Conservation (phyloP, 2,329 filamentous ascomycete genomes). For the Monosporascus sp. region DNA sequence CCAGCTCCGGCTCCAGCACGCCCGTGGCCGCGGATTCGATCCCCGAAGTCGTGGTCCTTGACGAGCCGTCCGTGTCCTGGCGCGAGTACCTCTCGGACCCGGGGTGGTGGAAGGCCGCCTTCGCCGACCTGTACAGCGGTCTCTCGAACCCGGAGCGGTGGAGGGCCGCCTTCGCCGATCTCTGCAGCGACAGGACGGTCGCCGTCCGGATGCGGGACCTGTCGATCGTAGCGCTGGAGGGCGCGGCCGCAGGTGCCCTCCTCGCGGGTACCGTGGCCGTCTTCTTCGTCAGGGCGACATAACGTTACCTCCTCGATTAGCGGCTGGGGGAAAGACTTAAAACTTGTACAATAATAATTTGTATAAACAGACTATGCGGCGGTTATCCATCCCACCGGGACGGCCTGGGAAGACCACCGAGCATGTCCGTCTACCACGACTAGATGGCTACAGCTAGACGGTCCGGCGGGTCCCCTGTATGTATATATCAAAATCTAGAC, state of each 20-base stretch:
- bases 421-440: no score
- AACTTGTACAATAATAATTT: no score
- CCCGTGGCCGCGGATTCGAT: constrained; percentile 6
- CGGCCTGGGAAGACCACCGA: no score
- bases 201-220: constrained; percentile 63
- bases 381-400: no score
- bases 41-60: constrained; percentile 7
- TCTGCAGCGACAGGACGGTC: constrained; percentile 61
- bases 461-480: no score
- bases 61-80: constrained; percentile 29
- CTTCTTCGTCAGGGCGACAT: constrained; percentile 15
- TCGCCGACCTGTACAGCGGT: constrained; percentile 60
- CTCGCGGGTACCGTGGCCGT: constrained; percentile 50
- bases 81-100: constrained; percentile 36
- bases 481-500: no score
- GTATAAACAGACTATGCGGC: no score
- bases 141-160: constrained; percentile 57
- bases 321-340: no score
- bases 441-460: no score
- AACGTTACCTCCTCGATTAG: background rate
- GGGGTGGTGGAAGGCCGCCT: constrained; percentile 40
- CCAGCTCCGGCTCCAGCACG: no score
- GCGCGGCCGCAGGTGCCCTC: constrained; percentile 60
- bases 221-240: constrained; percentile 63
- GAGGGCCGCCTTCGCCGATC: constrained; percentile 54